Percentiles rank a stretch among this genome's conserved stretches.
phyloP scores from a whole-genome alignment of 140 eudicot species.

The Erigeron philadelphicus region DNA sequence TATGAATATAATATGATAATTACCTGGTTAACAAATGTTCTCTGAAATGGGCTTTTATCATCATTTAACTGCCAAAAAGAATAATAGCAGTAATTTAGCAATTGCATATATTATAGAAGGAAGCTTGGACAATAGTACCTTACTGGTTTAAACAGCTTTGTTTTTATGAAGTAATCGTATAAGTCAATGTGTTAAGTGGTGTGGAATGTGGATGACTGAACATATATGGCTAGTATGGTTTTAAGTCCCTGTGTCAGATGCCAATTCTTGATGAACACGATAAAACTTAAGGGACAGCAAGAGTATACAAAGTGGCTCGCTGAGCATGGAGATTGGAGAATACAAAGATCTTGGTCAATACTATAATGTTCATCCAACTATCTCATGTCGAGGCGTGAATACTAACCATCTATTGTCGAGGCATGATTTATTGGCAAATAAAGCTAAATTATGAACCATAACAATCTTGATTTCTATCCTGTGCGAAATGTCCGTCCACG shows the following conservation, averaged over 20 bases:
- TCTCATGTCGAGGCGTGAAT: background rate
- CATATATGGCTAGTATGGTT: background rate
- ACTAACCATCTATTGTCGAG: background rate
- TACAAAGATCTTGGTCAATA: conserved; percentile 10
- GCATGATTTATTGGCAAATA: conserved; percentile 8
- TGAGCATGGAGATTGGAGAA: conserved; percentile 13
- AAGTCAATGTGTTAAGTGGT: background rate
- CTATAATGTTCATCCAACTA: background rate
- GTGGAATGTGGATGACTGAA: conserved; percentile 20
- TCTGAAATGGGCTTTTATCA: conserved; percentile 93
- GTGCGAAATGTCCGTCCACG: conserved; percentile 11
- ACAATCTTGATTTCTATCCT: background rate
- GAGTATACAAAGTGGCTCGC: conserved; percentile 8
- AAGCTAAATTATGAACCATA: background rate
- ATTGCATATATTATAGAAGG: background rate
- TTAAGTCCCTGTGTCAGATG: conserved; percentile 10
- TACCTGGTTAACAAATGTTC: conserved; percentile 98
- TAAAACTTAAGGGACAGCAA: background rate
- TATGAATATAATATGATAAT: conserved; percentile 12
- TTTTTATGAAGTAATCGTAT: conserved; percentile 8
- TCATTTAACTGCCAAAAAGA: conserved; percentile 69
- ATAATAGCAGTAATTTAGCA: conserved; percentile 18
- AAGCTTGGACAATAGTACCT: conserved; percentile 1
- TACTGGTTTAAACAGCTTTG: conserved; percentile 12
- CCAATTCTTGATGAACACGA: background rate